Conservation (phyloP, 2,329 filamentous ascomycete genomes). For the Hypoxylon sp. region DNA sequence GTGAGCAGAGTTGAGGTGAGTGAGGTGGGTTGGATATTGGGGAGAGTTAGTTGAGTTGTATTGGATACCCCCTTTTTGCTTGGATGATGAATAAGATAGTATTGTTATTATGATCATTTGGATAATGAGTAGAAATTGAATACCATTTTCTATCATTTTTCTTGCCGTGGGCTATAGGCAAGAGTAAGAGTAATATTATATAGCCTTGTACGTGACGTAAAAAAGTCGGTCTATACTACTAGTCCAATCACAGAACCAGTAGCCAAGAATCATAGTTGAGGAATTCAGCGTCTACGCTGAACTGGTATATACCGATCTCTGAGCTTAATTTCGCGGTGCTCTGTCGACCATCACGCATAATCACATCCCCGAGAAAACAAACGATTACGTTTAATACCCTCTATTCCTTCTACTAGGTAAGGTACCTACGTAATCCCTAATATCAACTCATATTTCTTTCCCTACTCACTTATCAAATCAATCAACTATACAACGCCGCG, state of each 20-base stretch:
- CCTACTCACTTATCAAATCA: background rate
- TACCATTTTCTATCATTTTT: too few species aligned
- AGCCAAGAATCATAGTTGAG: too few species aligned
- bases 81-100: background rate
- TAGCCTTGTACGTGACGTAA: background rate
- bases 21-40: background rate
- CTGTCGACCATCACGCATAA: too few species aligned
- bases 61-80: slow-evolving; percentile 35
- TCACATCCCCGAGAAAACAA: background rate
- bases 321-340: too few species aligned
- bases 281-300: too few species aligned
- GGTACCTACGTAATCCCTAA: background rate
- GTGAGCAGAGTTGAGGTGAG: background rate
- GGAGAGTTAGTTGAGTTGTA: slow-evolving; percentile 1
- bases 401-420: background rate
- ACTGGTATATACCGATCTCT: too few species aligned
- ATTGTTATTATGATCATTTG: slow-evolving; percentile 7
- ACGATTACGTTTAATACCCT: background rate
- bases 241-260: too few species aligned
- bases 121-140: slow-evolving; percentile 18
- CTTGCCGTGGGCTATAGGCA: too few species aligned
- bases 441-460: background rate
- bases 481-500: background rate
- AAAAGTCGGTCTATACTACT: too few species aligned
- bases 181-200: background rate